Evolutionary conservation across 2,329 filamentous ascomycete genomes (phyloP), one percentile per base, ranked within the genome.

Genomic region (Pyricularia grisea): DNA sequence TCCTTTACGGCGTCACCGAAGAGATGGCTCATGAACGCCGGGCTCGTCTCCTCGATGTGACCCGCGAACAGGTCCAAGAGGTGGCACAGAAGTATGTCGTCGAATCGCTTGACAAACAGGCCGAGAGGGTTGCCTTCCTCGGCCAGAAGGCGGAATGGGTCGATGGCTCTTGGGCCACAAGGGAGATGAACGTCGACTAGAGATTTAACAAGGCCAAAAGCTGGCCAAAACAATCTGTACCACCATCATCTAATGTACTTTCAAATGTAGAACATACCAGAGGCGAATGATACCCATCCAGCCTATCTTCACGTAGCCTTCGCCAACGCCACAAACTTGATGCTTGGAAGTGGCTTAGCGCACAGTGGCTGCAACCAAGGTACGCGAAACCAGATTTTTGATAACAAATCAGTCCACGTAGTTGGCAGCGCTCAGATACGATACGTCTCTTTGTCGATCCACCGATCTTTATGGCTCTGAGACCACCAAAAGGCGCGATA

Each of bases 11-110:
- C 14, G 85, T 99, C 50, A 92, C 91, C 1, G 88, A 95, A 70
- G 91, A 93, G 74, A 97, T 98, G 93, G 90, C 91, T 76, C 93
- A 97, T 80, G 86, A 82, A 74, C 89, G 92, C 77, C 85, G 95
- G 73, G 92, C 95, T 79, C 89, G 91, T 75, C 83, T 99, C 69
- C 84, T 99, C 4, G 94, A 97, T 77, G 94, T 97, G 58, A 92
- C 87, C 2, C 89, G 88, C 71, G 87, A 90, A 72, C 90, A 97
- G 74, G 91, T 99, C 11, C 89, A 89, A 71, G 84, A 89, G 61
- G 94, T 89, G 14, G 95, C 95, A 0, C 90, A 97, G 74, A 87
- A 88, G 74, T 97, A 93, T 77, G 82, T 97, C 17, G 89, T 96
- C 31, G 87, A 92, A 65, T 84, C 83, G 5, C 80, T 90, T 10